phyloP scores from a whole-genome alignment of 306 rosid species.

The Chamaecrista fasciculata region DNA sequence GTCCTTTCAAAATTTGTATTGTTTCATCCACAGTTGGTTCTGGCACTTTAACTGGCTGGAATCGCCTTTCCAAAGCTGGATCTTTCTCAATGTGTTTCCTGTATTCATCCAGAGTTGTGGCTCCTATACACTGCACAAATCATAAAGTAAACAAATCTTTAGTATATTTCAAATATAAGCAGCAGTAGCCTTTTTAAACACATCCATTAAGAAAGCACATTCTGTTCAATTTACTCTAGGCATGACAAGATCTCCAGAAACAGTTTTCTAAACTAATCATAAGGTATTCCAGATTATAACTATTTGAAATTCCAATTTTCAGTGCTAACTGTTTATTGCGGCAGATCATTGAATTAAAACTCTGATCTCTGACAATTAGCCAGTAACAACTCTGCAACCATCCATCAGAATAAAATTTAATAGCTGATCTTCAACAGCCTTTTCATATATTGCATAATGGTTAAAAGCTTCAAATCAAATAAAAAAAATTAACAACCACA shows the following conservation, averaged over 20 bases:
- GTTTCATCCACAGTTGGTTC: conserved; percentile 97
- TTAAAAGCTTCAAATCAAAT: neutral
- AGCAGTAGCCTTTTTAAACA: conserved; percentile 2
- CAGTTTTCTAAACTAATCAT: neutral
- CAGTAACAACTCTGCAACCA: neutral
- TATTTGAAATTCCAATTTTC: conserved; percentile 1
- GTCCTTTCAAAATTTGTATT: conserved; percentile 87
- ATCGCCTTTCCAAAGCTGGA: conserved; percentile 96
- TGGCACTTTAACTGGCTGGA: conserved; percentile 96
- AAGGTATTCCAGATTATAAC: neutral
- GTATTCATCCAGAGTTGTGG: conserved; percentile 95
- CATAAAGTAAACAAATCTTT: conserved; percentile 27
- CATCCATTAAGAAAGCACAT: neutral
- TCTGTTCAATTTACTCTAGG: neutral
- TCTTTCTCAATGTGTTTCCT: conserved; percentile 97
- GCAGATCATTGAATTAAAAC: neutral
- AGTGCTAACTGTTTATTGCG: neutral
- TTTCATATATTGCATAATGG: neutral
- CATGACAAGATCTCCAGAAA: neutral
- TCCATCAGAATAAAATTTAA: neutral
- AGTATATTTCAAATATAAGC: conserved; percentile 16
- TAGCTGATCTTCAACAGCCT: neutral
- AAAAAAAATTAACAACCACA: neutral
- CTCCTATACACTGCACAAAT: conserved; percentile 87
- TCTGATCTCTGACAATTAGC: conserved; percentile 11